These are phyloP conservation scores for Termitomyces sp. DNA, from an alignment of 768 basidiomycete genomes.

Conservation along the genomic window DNA sequence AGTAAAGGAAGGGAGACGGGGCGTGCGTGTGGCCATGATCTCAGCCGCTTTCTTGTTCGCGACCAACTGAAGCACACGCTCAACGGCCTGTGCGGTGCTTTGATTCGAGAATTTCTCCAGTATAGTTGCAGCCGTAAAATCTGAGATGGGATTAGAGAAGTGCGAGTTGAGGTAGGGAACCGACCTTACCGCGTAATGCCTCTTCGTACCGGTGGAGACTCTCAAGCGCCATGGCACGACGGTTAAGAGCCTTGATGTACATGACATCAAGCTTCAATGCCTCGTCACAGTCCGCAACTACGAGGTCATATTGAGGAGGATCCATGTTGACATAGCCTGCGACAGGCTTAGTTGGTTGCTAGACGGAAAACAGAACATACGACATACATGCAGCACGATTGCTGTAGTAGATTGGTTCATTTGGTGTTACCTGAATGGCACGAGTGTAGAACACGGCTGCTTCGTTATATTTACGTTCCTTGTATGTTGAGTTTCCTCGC, in stretches of 20 bases:
- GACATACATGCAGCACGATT: conserved; percentile 92
- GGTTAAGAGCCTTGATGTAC: conserved; percentile 89
- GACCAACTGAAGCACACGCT: conserved; percentile 87
- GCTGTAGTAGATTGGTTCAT: conserved; percentile 91
- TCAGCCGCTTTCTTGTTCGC: conserved; percentile 67
- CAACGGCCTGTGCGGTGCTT: conserved; percentile 71
- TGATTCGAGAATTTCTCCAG: conserved; percentile 90
- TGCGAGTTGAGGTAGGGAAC: neutral
- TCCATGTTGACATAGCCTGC: conserved; percentile 88
- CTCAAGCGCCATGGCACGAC: conserved; percentile 84
- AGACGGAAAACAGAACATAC: neutral
- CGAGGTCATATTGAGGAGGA: conserved; percentile 78
- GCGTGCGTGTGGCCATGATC: conserved; percentile 68
- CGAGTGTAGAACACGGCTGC: conserved; percentile 68
- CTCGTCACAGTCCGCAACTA: conserved; percentile 83
- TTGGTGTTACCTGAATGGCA: conserved; percentile 69
- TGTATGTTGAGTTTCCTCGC: conserved; percentile 69
- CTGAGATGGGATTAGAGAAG: conserved; percentile 20
- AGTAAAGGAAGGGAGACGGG: conserved; percentile 79
- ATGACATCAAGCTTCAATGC: conserved; percentile 78
- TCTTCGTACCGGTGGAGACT: conserved; percentile 68
- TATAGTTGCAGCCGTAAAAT: conserved; percentile 96
- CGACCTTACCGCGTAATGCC: conserved; percentile 66
- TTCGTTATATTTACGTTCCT: conserved; percentile 48
- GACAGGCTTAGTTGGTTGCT: neutral